Base-by-base conservation (phyloP, 208 protist species). In the Wallacemonas rigidus region DNA sequence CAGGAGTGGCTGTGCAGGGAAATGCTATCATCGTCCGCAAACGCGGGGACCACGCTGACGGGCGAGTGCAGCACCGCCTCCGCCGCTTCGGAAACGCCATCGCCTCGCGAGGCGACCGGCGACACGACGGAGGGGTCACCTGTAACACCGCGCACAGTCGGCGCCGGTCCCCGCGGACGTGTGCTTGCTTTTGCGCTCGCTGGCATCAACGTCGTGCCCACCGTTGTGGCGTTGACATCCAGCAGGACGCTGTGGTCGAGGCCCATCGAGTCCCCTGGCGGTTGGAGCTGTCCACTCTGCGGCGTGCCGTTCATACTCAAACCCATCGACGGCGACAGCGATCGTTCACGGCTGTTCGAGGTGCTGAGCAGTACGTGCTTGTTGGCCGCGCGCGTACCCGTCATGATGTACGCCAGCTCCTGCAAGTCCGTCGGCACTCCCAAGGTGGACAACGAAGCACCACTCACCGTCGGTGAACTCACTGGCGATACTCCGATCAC, bases 321-420 rank as follows among this genome's bases (percentile, higher is more conserved):
- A 14, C 60, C 60, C 60, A 65, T 65, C 41, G 60, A 65, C 47
- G 60, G 60, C 38, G 60, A 65, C 9, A 65, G 4, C n/a, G 60
- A 65, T 2, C 60, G 60, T 17, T 65, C 60, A 3, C 60, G 60
- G 43, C 60, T 65, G 60, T 65, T 65, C n/a, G 60, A 65, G 3
- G 60, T 38, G 43, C 60, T 65, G 11, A 65, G 60, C 43, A 65
- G 60, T n/a, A 65, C 50, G 60, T 65, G 60, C 41, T 65, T 65
- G 60, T 65, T 65, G 6, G 60, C 11, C 11, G 41, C 38, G n/a
- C 69, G 69, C 8, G 41, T 56, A 15, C 69, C 69, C 38, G 69
- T 73, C 69, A 73, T 73, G 69, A 73, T 73, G 57, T 65, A 73
- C 9, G 69, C 69, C 8, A 73, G 57, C 41, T 73, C 69, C 47